Percentiles rank a stretch among this genome's conserved stretches.
Conservation (phyloP, 257 asterid genomes). For the Primulina huaijiensis region DNA sequence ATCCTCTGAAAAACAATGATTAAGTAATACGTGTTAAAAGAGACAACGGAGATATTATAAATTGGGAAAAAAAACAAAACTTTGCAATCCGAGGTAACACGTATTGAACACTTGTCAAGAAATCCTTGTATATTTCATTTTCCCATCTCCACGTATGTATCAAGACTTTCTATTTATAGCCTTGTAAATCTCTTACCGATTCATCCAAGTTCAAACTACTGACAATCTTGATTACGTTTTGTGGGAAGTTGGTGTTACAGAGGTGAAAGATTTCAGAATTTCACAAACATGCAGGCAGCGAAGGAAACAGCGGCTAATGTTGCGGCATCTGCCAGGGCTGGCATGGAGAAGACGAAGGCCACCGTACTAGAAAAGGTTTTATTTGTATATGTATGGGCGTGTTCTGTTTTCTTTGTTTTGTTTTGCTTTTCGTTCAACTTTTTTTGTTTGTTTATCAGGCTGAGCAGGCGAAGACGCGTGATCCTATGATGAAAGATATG, state of each 20-base stretch:
- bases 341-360: constrained; percentile 71
- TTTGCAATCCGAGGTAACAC: neutral
- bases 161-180: neutral
- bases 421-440: neutral
- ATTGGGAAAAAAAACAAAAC: neutral
- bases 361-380: constrained; percentile 50
- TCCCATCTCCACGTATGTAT: neutral
- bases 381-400: too few species aligned
- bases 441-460: neutral
- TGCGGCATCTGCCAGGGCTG: constrained; percentile 71
- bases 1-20: too few species aligned
- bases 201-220: neutral
- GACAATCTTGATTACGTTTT: too few species aligned
- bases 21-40: too few species aligned
- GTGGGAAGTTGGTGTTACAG: neutral
- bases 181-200: neutral
- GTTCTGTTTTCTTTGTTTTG: too few species aligned
- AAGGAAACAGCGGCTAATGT: constrained; percentile 60
- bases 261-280: neutral
- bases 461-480: constrained; percentile 27
- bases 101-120: neutral
- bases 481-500: constrained; percentile 44
- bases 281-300: constrained; percentile 44
- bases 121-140: neutral
- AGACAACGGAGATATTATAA: too few species aligned